Percentiles rank a stretch among this genome's conserved stretches.
Evolutionary conservation across 495 filamentous ascomycete species (phyloP).

Genomic region (Talaromyces thailandensis): DNA sequence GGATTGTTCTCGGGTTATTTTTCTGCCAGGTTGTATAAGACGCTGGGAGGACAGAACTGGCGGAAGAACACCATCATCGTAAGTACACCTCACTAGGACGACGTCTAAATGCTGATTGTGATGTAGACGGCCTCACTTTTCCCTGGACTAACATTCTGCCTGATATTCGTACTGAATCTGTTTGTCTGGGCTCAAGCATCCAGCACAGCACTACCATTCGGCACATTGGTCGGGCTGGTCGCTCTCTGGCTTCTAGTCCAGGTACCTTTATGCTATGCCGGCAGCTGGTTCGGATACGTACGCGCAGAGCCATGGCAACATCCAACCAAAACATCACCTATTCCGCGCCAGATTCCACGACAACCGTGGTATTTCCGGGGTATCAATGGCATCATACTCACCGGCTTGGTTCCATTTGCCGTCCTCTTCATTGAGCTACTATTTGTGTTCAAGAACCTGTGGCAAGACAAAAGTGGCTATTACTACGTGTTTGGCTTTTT

Average conservation of each 20-base stretch:
- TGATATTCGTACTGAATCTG: conserved; percentile 79
- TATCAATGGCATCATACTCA: conserved; percentile 55
- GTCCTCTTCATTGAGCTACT: conserved; percentile 91
- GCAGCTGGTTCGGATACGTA: conserved; percentile 72
- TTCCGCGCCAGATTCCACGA: conserved; percentile 65
- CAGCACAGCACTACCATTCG: conserved; percentile 82
- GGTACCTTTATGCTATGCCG: conserved; percentile 79
- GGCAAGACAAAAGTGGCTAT: conserved; percentile 90
- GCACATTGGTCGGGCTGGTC: conserved; percentile 68
- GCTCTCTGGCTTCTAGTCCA: conserved; percentile 85
- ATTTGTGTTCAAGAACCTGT: conserved; percentile 85
- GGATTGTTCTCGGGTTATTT: conserved; percentile 92
- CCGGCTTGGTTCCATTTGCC: conserved; percentile 81
- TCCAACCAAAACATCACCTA: conserved; percentile 71
- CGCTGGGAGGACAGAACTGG: conserved; percentile 75
- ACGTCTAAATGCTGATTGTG: conserved; percentile 14
- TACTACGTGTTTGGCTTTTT: conserved; percentile 95
- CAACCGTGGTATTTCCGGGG: conserved; percentile 74
- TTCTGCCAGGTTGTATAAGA: conserved; percentile 75
- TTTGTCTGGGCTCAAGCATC: conserved; percentile 94
- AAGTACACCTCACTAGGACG: conserved; percentile 9
- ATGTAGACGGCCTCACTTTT: conserved; percentile 66
- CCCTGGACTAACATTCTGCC: conserved; percentile 70
- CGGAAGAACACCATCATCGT: conserved; percentile 69
- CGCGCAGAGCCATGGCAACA: conserved; percentile 67